phyloP scores from a whole-genome alignment of 257 asterid genomes.

The Eucommia ulmoides region DNA sequence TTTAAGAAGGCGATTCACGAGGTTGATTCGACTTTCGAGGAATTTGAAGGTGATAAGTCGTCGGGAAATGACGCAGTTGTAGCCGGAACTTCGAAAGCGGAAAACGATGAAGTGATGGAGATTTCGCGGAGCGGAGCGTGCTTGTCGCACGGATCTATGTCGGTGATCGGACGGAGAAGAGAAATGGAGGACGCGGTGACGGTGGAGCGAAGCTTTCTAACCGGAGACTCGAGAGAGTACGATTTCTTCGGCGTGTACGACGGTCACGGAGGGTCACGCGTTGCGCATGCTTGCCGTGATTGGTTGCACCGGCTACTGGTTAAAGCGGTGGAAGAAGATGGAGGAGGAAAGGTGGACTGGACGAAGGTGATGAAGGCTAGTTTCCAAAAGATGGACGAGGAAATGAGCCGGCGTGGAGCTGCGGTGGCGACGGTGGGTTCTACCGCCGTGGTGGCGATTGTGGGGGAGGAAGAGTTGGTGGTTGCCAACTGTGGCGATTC shows the following conservation, averaged over 20 bases:
- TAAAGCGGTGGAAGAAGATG: conserved; percentile 1
- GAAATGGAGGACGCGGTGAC: too few relatives aligned
- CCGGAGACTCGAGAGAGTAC: too few relatives aligned
- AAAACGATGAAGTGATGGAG: too few relatives aligned
- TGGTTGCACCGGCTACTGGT: background rate
- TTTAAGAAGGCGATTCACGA: too few relatives aligned
- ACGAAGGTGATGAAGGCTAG: conserved; percentile 3
- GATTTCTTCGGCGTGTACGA: conserved; percentile 16
- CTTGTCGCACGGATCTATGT: too few relatives aligned
- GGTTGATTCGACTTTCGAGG: too few relatives aligned
- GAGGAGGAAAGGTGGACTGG: background rate
- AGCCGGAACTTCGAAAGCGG: too few relatives aligned
- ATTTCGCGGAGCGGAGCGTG: too few relatives aligned
- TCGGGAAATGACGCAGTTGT: too few relatives aligned
- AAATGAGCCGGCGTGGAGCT: conserved; percentile 4
- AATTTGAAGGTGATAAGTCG: too few relatives aligned
- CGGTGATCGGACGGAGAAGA: too few relatives aligned
- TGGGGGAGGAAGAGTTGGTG: conserved; percentile 11
- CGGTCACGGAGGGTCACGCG: conserved; percentile 19
- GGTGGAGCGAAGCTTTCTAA: too few relatives aligned
- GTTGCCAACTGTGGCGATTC: conserved; percentile 24
- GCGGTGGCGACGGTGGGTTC: conserved; percentile 4
- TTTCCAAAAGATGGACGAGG: conserved; percentile 9
- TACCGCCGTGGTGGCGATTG: conserved; percentile 5
- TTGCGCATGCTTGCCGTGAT: background rate